Evolutionary conservation across 2,329 filamentous ascomycete genomes (phyloP).

Genomic region (Fusarium sublunatum): DNA sequence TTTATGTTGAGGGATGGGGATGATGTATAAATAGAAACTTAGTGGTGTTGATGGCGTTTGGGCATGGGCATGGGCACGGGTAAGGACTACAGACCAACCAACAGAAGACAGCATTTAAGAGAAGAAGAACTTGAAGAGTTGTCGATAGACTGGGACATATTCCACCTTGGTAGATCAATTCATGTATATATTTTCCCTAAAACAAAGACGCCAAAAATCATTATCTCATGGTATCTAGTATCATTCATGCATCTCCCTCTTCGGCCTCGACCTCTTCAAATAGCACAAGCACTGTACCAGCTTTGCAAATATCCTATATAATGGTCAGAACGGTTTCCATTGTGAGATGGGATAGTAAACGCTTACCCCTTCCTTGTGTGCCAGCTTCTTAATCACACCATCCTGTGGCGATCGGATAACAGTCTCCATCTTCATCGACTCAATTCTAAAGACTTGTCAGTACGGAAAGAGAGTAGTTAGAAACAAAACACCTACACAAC

Average conservation of each 20-base stretch:
- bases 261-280: conserved; percentile 67
- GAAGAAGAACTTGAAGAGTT: neutral
- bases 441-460: conserved; percentile 65
- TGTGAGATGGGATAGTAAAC: neutral
- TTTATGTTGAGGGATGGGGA: neutral
- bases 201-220: conserved; percentile 24
- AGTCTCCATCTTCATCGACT: conserved; percentile 93
- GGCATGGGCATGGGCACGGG: neutral
- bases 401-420: conserved; percentile 81
- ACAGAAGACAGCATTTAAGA: neutral
- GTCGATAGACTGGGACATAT: conserved; percentile 6
- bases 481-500: conserved; percentile 72
- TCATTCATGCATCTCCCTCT: conserved; percentile 42
- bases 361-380: conserved; percentile 79
- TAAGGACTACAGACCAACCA: conserved; percentile 11
- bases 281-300: conserved; percentile 77
- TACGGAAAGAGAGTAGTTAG: conserved; percentile 45
- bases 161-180: conserved; percentile 19
- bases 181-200: conserved; percentile 29
- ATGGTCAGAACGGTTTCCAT: conserved; percentile 29
- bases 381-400: conserved; percentile 76
- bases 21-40: conserved; percentile 2
- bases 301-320: conserved; percentile 78
- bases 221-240: conserved; percentile 18
- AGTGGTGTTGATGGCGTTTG: conserved; percentile 25